Percentiles rank a stretch among this genome's conserved stretches.
Conservation (phyloP, 345 rosid genomes). For the Rubroshorea leprosula region DNA sequence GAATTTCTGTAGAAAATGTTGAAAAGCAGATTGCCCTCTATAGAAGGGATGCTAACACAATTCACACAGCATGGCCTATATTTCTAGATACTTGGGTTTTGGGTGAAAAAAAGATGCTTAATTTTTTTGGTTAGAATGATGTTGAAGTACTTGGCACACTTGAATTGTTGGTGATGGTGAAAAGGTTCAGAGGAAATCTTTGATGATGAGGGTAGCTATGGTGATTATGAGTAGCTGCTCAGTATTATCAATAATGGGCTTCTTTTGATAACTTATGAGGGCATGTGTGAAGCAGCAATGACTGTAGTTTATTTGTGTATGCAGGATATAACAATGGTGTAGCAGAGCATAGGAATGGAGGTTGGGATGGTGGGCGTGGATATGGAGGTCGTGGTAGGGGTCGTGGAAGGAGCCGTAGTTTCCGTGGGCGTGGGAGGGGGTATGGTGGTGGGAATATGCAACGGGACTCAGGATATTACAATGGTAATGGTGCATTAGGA, state of each 20-base stretch:
- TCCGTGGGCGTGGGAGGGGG: constrained; percentile 36
- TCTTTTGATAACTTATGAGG: not conserved
- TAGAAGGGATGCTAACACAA: too few species aligned
- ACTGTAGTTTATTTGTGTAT: not conserved
- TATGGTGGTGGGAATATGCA: constrained; percentile 25
- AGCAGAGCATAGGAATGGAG: constrained; percentile 39
- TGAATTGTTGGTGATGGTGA: too few species aligned
- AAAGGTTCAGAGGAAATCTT: too few species aligned
- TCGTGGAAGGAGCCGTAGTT: constrained; percentile 44
- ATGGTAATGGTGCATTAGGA: constrained; percentile 15
- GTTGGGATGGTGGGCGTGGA: constrained; percentile 37
- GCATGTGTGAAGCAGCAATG: not conserved
- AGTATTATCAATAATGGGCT: not conserved
- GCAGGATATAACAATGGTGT: constrained; percentile 30
- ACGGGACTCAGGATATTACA: constrained; percentile 12
- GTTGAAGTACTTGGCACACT: too few species aligned
- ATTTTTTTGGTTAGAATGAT: too few species aligned
- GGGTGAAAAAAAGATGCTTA: too few species aligned
- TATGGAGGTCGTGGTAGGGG: constrained; percentile 43
- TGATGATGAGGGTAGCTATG: too few species aligned
- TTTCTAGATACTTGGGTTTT: too few species aligned
- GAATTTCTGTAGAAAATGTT: too few species aligned
- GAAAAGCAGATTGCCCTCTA: too few species aligned
- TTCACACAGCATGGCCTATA: too few species aligned
- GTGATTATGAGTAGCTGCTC: too few species aligned